Base-by-base conservation (phyloP, 2,329 filamentous ascomycete genomes). In the Phaeomoniella chlamydospora region DNA sequence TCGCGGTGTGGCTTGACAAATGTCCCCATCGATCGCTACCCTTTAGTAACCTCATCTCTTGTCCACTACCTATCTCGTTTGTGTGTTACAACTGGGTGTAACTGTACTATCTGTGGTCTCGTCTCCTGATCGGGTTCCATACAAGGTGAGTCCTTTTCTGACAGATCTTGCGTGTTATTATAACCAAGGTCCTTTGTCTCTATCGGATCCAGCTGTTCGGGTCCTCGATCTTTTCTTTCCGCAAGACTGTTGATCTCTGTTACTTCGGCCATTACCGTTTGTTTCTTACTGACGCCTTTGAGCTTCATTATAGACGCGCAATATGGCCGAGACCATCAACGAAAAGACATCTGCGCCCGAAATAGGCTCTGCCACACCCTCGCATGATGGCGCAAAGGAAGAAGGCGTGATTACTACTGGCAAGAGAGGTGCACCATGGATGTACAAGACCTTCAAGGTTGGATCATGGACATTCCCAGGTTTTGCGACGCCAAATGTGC, bases 401-500 rank as follows among this genome's bases (percentile, higher is more conserved):
- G 51, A 56, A 33, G 42, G 47, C 17, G 49, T 53, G 34, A 33
- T 49, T 34, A 37, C 42, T 29, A 17, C 41, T n/a, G 40, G 46
- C 33, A 40, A 46, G 14, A 16, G 32, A 15, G 59, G 58, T 2
- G 56, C 53, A 33, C 45, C 57, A 43, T 84, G 79, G 79, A 77
- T 75, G 59, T 84, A 86, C 65, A 74, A 70, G 49, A 62, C 66
- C 34, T 50, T 73, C 49, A 68, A 62, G 38, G 40, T 84, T 38
- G 67, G 68, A 13, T 59, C 62, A 34, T 57, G 58, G 39, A 66
- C 68, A 44, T 41, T 79, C 5, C 65, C 67, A 3, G 83, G 75
- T 68, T 86, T 80, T 54, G 81, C 81, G 15, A 83, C 80, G 39
- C 81, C 81, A 10, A 72, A 75, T 49, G 57, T 75, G 33, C 81